Percentiles rank a stretch among this genome's conserved stretches.
phyloP scores from a whole-genome alignment of 2,329 filamentous ascomycete genomes.

The Fusarium sp. region DNA sequence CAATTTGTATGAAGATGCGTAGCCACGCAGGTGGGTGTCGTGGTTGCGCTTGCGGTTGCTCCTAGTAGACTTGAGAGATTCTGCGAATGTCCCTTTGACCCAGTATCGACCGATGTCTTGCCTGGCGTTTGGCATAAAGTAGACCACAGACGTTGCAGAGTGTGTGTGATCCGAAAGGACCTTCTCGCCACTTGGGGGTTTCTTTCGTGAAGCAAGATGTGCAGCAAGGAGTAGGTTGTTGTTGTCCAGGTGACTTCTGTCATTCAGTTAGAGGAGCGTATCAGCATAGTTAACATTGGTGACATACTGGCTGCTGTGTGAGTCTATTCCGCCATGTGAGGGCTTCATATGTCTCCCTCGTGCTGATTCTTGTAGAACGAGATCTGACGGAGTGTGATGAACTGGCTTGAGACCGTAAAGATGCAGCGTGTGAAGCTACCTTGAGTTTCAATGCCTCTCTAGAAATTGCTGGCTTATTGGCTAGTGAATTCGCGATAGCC shows the following conservation, averaged over 20 bases:
- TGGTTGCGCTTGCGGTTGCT: too few relatives aligned
- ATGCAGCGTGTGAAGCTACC: slow-evolving; percentile 4
- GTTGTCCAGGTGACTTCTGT: slow-evolving; percentile 8
- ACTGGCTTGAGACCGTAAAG: slow-evolving; percentile 1
- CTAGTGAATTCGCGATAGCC: slow-evolving; percentile 8
- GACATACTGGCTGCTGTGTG: slow-evolving; percentile 18
- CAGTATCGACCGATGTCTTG: background rate
- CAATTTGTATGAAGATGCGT: background rate
- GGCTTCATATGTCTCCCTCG: slow-evolving; percentile 24
- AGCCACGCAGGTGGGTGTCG: background rate
- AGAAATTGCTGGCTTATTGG: background rate
- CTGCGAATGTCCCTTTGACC: background rate
- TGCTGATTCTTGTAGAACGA: background rate
- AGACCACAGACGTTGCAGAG: slow-evolving; percentile 27
- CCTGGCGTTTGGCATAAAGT: slow-evolving; percentile 17
- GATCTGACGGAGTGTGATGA: slow-evolving; percentile 7
- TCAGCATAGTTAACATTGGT: background rate
- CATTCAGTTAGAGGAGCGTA: background rate
- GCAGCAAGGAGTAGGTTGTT: slow-evolving; percentile 13
- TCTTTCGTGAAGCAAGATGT: slow-evolving; percentile 29
- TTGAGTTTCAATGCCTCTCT: background rate
- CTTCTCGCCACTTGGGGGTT: slow-evolving; percentile 24
- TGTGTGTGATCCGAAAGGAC: slow-evolving; percentile 23
- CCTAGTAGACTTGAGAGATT: background rate
- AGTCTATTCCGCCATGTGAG: slow-evolving; percentile 28